Evolutionary conservation across 805 yeast genomes (phyloP).

Genomic region (Ogataea trehaloabstinens): DNA sequence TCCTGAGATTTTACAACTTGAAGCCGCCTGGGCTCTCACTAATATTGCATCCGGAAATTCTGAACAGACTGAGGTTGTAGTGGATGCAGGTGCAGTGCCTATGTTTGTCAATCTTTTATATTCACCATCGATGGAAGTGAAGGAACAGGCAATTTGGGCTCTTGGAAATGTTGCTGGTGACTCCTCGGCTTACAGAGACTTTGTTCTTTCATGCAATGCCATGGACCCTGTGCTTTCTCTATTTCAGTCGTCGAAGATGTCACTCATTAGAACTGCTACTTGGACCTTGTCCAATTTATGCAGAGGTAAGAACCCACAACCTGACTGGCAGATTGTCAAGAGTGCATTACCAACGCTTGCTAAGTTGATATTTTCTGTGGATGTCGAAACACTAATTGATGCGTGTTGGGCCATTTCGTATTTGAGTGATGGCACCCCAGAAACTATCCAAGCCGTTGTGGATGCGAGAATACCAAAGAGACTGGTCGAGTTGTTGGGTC

Average conservation of each 20-base stretch:
- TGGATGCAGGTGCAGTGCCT: slow-evolving; percentile 93
- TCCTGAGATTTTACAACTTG: slow-evolving; percentile 87
- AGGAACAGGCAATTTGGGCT: slow-evolving; percentile 99
- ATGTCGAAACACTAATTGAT: slow-evolving; percentile 90
- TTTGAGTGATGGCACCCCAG: slow-evolving; percentile 87
- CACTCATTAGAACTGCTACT: slow-evolving; percentile 93
- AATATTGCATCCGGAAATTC: slow-evolving; percentile 95
- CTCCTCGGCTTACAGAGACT: slow-evolving; percentile 85
- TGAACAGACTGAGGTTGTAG: slow-evolving; percentile 85
- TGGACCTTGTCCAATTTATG: slow-evolving; percentile 97
- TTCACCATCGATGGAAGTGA: slow-evolving; percentile 84
- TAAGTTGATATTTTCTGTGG: slow-evolving; percentile 84
- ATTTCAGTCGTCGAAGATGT: slow-evolving; percentile 77
- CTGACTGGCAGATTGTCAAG: slow-evolving; percentile 87
- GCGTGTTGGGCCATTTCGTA: slow-evolving; percentile 99
- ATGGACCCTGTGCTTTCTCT: slow-evolving; percentile 83
- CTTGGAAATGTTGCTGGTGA: slow-evolving; percentile 99
- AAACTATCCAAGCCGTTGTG: slow-evolving; percentile 93
- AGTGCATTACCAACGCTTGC: slow-evolving; percentile 89
- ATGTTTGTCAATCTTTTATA: slow-evolving; percentile 77
- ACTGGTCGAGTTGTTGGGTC: slow-evolving; percentile 84
- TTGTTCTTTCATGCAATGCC: slow-evolving; percentile 79
- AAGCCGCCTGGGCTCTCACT: slow-evolving; percentile 99
- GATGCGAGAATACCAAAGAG: slow-evolving; percentile 95
- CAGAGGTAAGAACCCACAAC: slow-evolving; percentile 95